These are phyloP conservation scores for Lecanoromycetidae sp. DNA, from an alignment of 2,329 filamentous ascomycete genomes.

Conservation along the genomic window DNA sequence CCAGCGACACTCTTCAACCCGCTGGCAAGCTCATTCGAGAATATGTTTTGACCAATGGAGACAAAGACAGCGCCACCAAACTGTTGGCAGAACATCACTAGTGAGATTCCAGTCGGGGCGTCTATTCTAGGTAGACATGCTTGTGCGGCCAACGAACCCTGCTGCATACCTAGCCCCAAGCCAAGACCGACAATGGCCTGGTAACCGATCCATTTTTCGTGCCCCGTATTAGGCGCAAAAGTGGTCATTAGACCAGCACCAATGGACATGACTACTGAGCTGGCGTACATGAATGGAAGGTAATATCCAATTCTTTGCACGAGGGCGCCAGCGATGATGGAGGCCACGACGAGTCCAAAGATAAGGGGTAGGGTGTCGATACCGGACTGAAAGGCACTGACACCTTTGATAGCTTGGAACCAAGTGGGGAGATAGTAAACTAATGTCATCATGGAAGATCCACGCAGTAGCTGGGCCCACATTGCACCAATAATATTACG, in stretches of 20 bases:
- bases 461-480: constrained; percentile 17
- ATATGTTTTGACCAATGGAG: constrained; percentile 14
- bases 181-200: constrained; percentile 27
- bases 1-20: constrained; percentile 26
- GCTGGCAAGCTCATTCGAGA: constrained; percentile 12
- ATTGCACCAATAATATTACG: constrained; percentile 17
- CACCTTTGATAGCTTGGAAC: constrained; percentile 34
- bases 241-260: constrained; percentile 30
- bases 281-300: constrained; percentile 26
- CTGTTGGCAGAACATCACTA: constrained; percentile 16
- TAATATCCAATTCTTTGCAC: constrained; percentile 25
- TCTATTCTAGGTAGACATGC: constrained; percentile 17
- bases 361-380: constrained; percentile 28
- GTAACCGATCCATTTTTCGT: constrained; percentile 29
- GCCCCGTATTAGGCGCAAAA: constrained; percentile 16
- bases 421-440: constrained; percentile 25
- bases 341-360: constrained; percentile 22
- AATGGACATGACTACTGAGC: constrained; percentile 27
- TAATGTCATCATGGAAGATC: constrained; percentile 15
- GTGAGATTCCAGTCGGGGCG: constrained; percentile 12
- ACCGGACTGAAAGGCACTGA: constrained; percentile 28
- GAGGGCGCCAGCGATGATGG: constrained; percentile 17
- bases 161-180: constrained; percentile 19
- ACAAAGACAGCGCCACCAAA: constrained; percentile 16
- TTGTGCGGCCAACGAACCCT: constrained; percentile 18